phyloP scores from a whole-genome alignment of 306 rosid genomes.

The Vigna reflexopilosa region DNA sequence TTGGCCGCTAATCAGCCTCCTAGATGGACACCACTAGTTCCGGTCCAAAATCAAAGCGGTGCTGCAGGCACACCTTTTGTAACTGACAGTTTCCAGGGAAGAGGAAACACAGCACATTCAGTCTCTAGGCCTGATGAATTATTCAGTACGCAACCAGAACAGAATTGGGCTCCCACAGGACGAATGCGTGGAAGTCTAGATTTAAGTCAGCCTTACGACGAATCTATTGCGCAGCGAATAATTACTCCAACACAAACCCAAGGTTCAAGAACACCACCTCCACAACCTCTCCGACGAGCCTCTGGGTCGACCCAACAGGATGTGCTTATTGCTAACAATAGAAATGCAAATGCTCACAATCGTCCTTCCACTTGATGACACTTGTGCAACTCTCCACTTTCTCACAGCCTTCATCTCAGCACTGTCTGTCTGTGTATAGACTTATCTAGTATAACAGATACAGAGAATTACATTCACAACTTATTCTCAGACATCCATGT shows the following conservation, averaged over 20 bases:
- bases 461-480: not conserved
- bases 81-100: conserved; percentile 41
- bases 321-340: conserved; percentile 43
- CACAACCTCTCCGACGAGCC: conserved; percentile 40
- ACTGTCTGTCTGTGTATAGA: not conserved
- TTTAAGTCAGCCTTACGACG: conserved; percentile 54
- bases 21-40: conserved; percentile 48
- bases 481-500: not conserved
- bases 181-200: conserved; percentile 91
- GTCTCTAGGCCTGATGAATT: conserved; percentile 52
- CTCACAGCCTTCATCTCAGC: not conserved
- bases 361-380: conserved; percentile 39
- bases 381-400: conserved; percentile 13
- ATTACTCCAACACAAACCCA: conserved; percentile 59
- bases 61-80: conserved; percentile 47
- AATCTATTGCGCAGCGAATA: conserved; percentile 53
- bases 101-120: conserved; percentile 52
- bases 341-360: conserved; percentile 48
- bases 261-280: conserved; percentile 30
- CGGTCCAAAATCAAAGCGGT: conserved; percentile 53
- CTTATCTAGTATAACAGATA: not conserved
- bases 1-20: conserved; percentile 42
- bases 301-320: conserved; percentile 37
- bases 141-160: conserved; percentile 52
- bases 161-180: conserved; percentile 66